A percentile compares a stretch with the other conserved stretches of the same genome.
phyloP scores from a whole-genome alignment of 2,329 filamentous ascomycete species.

The Lasiodiplodia sp. region DNA sequence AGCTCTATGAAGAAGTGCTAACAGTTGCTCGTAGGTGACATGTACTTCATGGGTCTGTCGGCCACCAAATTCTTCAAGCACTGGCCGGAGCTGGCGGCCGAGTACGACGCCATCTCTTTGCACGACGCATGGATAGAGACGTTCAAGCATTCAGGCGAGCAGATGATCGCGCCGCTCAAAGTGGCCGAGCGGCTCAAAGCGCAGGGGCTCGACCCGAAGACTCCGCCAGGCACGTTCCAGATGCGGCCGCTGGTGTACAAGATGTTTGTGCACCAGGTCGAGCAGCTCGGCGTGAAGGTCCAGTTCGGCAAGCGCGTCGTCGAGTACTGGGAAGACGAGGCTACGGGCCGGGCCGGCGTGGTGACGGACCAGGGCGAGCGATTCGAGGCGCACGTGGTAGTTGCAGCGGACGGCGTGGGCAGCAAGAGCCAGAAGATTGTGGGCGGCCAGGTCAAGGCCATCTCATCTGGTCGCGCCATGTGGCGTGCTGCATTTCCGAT shows the following conservation, averaged over 20 bases:
- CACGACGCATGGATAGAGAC: constrained; percentile 64
- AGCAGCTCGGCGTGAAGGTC: constrained; percentile 53
- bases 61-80: constrained; percentile 64
- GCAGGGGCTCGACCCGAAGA: constrained; percentile 54
- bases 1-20: background rate
- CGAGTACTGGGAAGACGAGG: constrained; percentile 54
- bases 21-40: constrained; percentile 55
- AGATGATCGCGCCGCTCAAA: constrained; percentile 57
- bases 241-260: constrained; percentile 64
- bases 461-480: constrained; percentile 48
- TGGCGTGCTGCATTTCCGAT: constrained; percentile 52
- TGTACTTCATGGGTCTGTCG: constrained; percentile 67
- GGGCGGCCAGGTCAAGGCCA: constrained; percentile 53
- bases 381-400: constrained; percentile 52
- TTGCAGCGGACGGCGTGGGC: constrained; percentile 53
- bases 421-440: constrained; percentile 56
- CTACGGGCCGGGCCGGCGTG: constrained; percentile 46
- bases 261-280: constrained; percentile 61
- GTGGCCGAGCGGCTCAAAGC: constrained; percentile 60
- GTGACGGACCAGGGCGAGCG: constrained; percentile 49
- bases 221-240: constrained; percentile 62
- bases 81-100: constrained; percentile 61
- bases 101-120: constrained; percentile 61
- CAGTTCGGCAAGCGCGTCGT: constrained; percentile 52
- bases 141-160: constrained; percentile 61